These are phyloP conservation scores for Kazachstania africana DNA, from an alignment of 805 yeast species.

Conservation along the genomic window DNA sequence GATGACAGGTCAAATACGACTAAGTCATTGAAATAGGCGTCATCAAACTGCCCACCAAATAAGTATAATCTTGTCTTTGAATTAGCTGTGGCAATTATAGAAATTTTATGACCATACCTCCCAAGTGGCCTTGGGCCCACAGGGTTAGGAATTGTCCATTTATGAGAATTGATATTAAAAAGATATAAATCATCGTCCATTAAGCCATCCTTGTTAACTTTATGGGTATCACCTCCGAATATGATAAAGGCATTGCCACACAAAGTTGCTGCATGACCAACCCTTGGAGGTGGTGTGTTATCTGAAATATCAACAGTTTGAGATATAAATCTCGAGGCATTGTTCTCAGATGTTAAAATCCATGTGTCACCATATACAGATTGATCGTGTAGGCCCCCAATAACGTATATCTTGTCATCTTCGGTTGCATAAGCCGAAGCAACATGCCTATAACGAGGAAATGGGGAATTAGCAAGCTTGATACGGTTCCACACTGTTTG, in stretches of 20 bases:
- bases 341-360: constrained; percentile 47
- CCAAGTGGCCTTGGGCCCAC: constrained; percentile 74
- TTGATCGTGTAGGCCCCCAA: constrained; percentile 92
- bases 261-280: constrained; percentile 85
- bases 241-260: constrained; percentile 92
- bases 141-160: constrained; percentile 73
- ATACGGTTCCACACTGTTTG: constrained; percentile 54
- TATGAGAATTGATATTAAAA: constrained; percentile 64
- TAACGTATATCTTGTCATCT: constrained; percentile 68
- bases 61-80: constrained; percentile 54
- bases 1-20: constrained; percentile 79
- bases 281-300: constrained; percentile 87
- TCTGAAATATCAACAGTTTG: constrained; percentile 56
- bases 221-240: constrained; percentile 92
- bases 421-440: constrained; percentile 68
- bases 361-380: constrained; percentile 93
- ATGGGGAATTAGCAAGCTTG: constrained; percentile 64
- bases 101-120: constrained; percentile 86
- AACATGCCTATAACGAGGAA: constrained; percentile 91
- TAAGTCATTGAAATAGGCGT: constrained; percentile 68
- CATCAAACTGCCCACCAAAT: constrained; percentile 93
- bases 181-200: constrained; percentile 86
- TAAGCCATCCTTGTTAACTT: constrained; percentile 61
- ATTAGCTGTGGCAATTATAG: constrained; percentile 55
- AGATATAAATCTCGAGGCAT: constrained; percentile 31